Conservation (phyloP, 2,329 filamentous ascomycete genomes). For the Fusarium neocosmosporiellum region DNA sequence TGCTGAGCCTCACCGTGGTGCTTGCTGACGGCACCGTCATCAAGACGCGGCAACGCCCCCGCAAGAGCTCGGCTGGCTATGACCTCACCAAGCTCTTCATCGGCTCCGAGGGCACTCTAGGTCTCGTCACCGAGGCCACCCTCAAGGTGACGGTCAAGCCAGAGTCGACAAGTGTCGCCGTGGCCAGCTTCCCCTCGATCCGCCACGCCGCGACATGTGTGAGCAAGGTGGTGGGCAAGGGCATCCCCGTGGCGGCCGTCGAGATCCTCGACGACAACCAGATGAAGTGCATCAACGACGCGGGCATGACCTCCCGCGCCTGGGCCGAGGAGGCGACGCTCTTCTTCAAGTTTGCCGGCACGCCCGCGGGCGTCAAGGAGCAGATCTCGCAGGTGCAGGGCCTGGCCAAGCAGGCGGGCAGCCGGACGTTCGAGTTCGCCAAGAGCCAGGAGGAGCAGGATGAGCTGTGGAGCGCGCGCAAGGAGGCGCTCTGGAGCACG, state of each 20-base stretch:
- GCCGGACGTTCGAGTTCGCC: conserved; percentile 82
- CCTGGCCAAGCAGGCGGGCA: conserved; percentile 70
- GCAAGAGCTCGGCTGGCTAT: conserved; percentile 92
- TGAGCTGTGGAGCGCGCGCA: conserved; percentile 85
- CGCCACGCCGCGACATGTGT: conserved; percentile 83
- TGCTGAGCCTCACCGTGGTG: conserved; percentile 86
- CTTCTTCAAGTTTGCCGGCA: conserved; percentile 88
- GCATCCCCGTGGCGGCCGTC: conserved; percentile 88
- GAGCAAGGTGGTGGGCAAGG: conserved; percentile 80
- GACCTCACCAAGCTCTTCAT: conserved; percentile 91
- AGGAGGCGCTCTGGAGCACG: conserved; percentile 85
- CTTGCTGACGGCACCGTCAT: conserved; percentile 90
- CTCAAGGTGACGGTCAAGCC: conserved; percentile 88
- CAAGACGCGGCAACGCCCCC: conserved; percentile 87
- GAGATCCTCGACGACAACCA: conserved; percentile 94
- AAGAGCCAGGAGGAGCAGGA: conserved; percentile 74
- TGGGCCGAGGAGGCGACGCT: conserved; percentile 82
- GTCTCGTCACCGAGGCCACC: conserved; percentile 90
- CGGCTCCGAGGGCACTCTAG: conserved; percentile 90
- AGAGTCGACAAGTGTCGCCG: conserved; percentile 82
- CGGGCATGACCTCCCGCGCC: conserved; percentile 71
- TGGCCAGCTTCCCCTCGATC: conserved; percentile 69
- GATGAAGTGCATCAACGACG: conserved; percentile 77
- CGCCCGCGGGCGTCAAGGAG: conserved; percentile 77
- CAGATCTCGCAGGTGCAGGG: conserved; percentile 76